Evolutionary conservation across 164 flowering plant genomes (phyloP).

Genomic region (Akebia trifoliata): DNA sequence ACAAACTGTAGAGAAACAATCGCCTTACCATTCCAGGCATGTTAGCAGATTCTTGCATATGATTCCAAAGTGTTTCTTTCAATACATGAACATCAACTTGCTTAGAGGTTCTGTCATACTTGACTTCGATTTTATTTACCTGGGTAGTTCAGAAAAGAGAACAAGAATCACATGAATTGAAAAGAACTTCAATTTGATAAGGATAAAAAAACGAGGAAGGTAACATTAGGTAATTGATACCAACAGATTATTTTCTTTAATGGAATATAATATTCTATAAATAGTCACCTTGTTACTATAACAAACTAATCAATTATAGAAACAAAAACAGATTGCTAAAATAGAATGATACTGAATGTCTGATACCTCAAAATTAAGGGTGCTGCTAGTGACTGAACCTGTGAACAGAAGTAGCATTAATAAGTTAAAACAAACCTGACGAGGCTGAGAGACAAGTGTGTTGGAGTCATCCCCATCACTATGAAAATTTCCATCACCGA

Average conservation of each 20-base stretch:
- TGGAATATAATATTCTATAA: no score
- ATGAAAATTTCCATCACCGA: slow-evolving; percentile 50
- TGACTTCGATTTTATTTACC: slow-evolving; percentile 85
- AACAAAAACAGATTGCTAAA: not conserved
- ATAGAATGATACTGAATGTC: not conserved
- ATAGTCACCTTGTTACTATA: no score
- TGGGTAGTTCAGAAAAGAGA: slow-evolving; percentile 20
- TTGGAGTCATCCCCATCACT: slow-evolving; percentile 61
- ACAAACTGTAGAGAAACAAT: not conserved
- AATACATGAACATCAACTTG: slow-evolving; percentile 93
- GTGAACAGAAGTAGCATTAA: not conserved
- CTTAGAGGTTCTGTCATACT: slow-evolving; percentile 82
- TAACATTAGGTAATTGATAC: no score
- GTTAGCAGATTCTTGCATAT: slow-evolving; percentile 41
- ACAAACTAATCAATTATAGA: no score
- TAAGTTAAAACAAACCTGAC: slow-evolving; percentile 49
- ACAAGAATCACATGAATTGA: slow-evolving; percentile 9
- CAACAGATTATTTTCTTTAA: no score
- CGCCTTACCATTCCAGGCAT: slow-evolving; percentile 30
- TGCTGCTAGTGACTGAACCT: not conserved
- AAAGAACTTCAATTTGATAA: not conserved
- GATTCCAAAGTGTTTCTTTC: slow-evolving; percentile 80
- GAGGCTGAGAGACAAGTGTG: slow-evolving; percentile 77
- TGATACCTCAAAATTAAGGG: not conserved
- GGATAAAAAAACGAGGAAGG: not conserved